Percentiles rank a stretch among this genome's conserved stretches.
Evolutionary conservation across 2,329 filamentous ascomycete species (phyloP).

Genomic region (Nemania abortiva): DNA sequence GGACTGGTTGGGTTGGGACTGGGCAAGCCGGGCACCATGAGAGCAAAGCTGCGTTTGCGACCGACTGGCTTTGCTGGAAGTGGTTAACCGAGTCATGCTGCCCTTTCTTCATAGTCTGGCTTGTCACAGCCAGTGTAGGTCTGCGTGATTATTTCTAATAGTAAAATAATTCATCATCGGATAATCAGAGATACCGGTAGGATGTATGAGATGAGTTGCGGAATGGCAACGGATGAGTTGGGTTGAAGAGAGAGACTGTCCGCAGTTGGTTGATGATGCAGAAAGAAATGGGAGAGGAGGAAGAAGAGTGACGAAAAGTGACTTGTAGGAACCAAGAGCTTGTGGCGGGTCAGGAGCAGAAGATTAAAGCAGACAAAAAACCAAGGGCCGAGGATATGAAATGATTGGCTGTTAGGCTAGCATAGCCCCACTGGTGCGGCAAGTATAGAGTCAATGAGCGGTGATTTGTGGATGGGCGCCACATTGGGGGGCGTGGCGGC

Average conservation of each 20-base stretch:
- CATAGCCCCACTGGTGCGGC: constrained; percentile 48
- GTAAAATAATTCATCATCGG: background rate
- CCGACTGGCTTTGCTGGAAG: constrained; percentile 30
- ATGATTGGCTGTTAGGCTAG: constrained; percentile 45
- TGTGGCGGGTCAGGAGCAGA: constrained; percentile 45
- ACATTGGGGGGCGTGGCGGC: constrained; percentile 50
- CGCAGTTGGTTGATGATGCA: constrained; percentile 13
- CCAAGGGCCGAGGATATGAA: constrained; percentile 42
- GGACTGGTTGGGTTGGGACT: constrained; percentile 32
- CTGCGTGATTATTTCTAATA: background rate
- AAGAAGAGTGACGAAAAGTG: constrained; percentile 49
- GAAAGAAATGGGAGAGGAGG: constrained; percentile 25
- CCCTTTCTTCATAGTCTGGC: background rate
- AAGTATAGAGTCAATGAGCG: constrained; percentile 42
- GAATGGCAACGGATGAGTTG: background rate
- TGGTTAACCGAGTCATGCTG: constrained; percentile 49
- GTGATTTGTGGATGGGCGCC: constrained; percentile 49
- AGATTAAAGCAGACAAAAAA: constrained; percentile 47
- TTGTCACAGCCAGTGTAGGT: constrained; percentile 20
- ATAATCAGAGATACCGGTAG: background rate
- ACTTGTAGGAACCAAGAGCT: constrained; percentile 48
- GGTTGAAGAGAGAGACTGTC: constrained; percentile 21
- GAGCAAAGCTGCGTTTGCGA: constrained; percentile 21
- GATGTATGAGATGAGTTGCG: background rate
- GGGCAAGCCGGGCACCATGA: constrained; percentile 32